These are phyloP conservation scores for Phytophthora pinifolia DNA, from an alignment of 352 stramenopile genomes.

Conservation along the genomic window DNA sequence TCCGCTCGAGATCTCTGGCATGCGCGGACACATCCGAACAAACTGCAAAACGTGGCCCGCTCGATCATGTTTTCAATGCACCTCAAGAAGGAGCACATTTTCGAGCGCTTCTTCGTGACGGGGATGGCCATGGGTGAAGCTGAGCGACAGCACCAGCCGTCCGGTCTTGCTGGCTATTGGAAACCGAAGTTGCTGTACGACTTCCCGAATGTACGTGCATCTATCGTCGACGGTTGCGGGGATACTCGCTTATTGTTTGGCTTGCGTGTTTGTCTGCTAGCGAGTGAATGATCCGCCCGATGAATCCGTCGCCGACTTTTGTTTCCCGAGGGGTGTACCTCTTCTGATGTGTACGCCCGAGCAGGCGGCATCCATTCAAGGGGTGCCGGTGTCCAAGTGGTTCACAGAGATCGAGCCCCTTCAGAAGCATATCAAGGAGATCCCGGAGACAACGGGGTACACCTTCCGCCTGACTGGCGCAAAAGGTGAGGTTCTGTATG, in stretches of 20 bases:
- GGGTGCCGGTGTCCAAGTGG: constrained; percentile 68
- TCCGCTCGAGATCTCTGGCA: constrained; percentile 64
- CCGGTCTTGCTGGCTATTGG: constrained; percentile 52
- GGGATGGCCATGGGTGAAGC: constrained; percentile 42
- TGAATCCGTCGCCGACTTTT: constrained; percentile 72
- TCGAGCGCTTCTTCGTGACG: constrained; percentile 81
- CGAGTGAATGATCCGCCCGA: constrained; percentile 40
- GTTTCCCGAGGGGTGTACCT: constrained; percentile 75
- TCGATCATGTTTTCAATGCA: constrained; percentile 84
- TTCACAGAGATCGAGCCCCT: constrained; percentile 61
- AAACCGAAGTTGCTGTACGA: constrained; percentile 76
- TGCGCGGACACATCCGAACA: constrained; percentile 40
- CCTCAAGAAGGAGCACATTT: constrained; percentile 78
- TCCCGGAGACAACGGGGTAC: constrained; percentile 66
- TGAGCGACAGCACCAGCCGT: constrained; percentile 32
- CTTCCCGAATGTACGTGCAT: constrained; percentile 56
- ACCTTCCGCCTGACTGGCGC: constrained; percentile 83
- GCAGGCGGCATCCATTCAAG: constrained; percentile 47
- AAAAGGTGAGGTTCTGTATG: constrained; percentile 83
- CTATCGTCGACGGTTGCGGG: constrained; percentile 1
- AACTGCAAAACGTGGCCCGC: constrained; percentile 62
- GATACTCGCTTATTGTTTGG: neutral
- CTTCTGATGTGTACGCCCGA: constrained; percentile 56
- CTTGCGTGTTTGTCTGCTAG: constrained; percentile 15
- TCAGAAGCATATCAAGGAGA: constrained; percentile 64